Conservation (phyloP, 192 early-diverging fungal genomes). For the Backusella psychrophila region DNA sequence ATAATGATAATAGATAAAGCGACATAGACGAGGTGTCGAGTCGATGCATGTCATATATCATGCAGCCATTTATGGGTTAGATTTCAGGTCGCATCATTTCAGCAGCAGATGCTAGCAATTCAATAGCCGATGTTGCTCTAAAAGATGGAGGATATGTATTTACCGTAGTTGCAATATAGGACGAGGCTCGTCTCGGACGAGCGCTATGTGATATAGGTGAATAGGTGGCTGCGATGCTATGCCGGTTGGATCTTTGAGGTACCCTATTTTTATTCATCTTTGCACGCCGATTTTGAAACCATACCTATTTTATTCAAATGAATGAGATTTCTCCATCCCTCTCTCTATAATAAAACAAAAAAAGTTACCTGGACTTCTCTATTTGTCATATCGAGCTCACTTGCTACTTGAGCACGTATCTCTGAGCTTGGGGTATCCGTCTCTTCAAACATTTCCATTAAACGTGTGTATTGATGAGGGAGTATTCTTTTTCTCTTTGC, state of each 20-base stretch:
- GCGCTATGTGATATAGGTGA: not conserved
- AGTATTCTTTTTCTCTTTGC: slow-evolving; percentile 77
- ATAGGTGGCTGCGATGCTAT: not conserved
- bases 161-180: not conserved
- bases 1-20: not conserved
- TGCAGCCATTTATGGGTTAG: not conserved
- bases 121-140: not conserved
- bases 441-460: slow-evolving; percentile 65
- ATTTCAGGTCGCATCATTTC: not conserved
- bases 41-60: not conserved
- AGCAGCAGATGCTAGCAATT: not conserved
- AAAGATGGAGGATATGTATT: not conserved
- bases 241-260: not conserved
- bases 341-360: not conserved
- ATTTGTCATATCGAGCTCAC: slow-evolving; percentile 72
- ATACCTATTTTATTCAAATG: slow-evolving; percentile 46
- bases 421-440: slow-evolving; percentile 79
- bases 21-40: not conserved
- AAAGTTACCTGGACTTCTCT: slow-evolving; percentile 69
- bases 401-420: slow-evolving; percentile 67
- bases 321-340: not conserved
- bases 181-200: not conserved
- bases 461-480: slow-evolving; percentile 64
- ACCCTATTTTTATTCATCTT: slow-evolving; percentile 60
- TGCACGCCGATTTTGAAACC: slow-evolving; percentile 84